Conservation (phyloP, 2,329 filamentous ascomycete species). For the Epichloe sylvatica region DNA sequence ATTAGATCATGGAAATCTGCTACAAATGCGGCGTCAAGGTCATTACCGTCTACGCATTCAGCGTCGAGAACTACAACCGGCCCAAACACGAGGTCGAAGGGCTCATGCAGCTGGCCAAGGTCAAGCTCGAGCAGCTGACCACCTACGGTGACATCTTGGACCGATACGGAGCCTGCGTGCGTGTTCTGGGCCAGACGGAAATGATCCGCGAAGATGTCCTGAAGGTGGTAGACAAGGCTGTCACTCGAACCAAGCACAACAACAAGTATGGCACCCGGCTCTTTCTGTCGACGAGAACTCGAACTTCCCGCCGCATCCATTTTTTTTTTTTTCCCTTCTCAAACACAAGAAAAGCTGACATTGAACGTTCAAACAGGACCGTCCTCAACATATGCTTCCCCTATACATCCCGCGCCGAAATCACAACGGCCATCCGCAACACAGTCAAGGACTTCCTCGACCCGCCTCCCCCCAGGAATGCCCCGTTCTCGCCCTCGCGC, state of each 20-base stretch:
- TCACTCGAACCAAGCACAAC: slow-evolving; percentile 77
- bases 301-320: background rate
- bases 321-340: too few relatives aligned
- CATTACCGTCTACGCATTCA: slow-evolving; percentile 96
- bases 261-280: slow-evolving; percentile 41
- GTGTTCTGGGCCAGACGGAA: slow-evolving; percentile 71
- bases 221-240: slow-evolving; percentile 73
- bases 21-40: slow-evolving; percentile 96
- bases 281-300: background rate
- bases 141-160: slow-evolving; percentile 90
- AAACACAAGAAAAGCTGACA: background rate
- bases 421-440: slow-evolving; percentile 73
- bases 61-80: slow-evolving; percentile 97
- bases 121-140: slow-evolving; percentile 80
- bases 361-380: slow-evolving; percentile 23
- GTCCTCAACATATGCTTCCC: slow-evolving; percentile 91
- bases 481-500: slow-evolving; percentile 73
- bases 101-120: slow-evolving; percentile 93
- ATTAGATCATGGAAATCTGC: slow-evolving; percentile 83
- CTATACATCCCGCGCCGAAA: slow-evolving; percentile 91
- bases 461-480: slow-evolving; percentile 48
- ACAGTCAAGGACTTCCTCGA: slow-evolving; percentile 79
- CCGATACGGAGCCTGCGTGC: slow-evolving; percentile 76
- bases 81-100: slow-evolving; percentile 94
- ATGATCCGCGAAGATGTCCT: slow-evolving; percentile 78